Evolutionary conservation across 2,329 filamentous ascomycete species (phyloP), one percentile per base, ranked within the genome.

Genomic region (Periconia digitata): DNA sequence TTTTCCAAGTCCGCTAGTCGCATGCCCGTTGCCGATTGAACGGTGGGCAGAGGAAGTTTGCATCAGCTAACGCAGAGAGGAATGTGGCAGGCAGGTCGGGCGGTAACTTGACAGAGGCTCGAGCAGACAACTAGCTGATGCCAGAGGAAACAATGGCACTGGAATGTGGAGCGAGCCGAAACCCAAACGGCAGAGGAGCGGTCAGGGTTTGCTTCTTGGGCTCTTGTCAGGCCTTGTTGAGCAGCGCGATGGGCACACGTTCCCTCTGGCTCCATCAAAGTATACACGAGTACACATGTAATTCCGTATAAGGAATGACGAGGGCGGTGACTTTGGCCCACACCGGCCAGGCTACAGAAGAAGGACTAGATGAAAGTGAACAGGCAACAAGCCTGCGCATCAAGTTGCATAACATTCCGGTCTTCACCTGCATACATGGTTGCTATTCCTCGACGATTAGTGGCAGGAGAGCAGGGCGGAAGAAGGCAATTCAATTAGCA

Each of bases 91-190:
- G 40, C 29, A 17, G 22, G 40, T 42, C 18, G 40, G 24, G 40
- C 40, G 27, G 40, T 42, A 15, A 27, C 24, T 7, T 7, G 24
- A 27, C 24, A 27, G 24, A 27, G 24, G 7, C 6, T 27, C 24
- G 24, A 27, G 24, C 24, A 27, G 24, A 27, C 40, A 17, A 37
- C 35, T 16, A 17, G 8, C 35, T 46, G 47, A 49, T 24, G 32
- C 37, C 6, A 37, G 18, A 37, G 16, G 8, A 8, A 48, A 40
- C 49, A 55, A 57, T 55, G 57, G 55, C 54, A 54, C 24, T 39
- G 47, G 54, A 44, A 58, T 54, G 63, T 63, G 61, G 56, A 63
- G 59, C 59, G 49, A 58, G 50, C 57, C 56, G 58, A 56, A 53
- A 62, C 55, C 55, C 51, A 50, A 43, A 50, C 51, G 57, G 56